Evolutionary conservation across 345 rosid species (phyloP).

Genomic region (Boechera stricta): DNA sequence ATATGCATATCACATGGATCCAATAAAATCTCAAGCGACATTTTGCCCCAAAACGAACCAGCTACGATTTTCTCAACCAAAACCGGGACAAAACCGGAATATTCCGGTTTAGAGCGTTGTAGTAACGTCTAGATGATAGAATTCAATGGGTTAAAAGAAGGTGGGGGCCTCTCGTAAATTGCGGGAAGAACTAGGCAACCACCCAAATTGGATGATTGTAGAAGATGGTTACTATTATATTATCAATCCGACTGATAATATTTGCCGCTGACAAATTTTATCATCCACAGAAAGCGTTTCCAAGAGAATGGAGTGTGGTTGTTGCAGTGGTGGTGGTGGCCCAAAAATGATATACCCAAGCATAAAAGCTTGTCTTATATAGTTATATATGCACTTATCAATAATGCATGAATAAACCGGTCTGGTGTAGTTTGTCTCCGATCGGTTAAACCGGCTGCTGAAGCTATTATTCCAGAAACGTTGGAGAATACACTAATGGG

Average conservation of each 20-base stretch:
- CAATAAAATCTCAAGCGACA: not conserved
- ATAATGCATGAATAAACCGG: slow-evolving; percentile 17
- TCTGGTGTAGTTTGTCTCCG: slow-evolving; percentile 1
- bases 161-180: slow-evolving; percentile 34
- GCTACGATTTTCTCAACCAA: not conserved
- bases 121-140: slow-evolving; percentile 32
- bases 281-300: slow-evolving; percentile 37
- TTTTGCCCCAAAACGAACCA: not conserved
- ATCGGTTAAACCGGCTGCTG: slow-evolving; percentile 1
- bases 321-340: slow-evolving; percentile 42
- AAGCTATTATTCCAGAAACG: not conserved
- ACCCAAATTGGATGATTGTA: slow-evolving; percentile 39
- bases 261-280: slow-evolving; percentile 22
- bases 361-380: slow-evolving; percentile 20
- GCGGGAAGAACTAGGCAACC: slow-evolving; percentile 24
- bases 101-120: slow-evolving; percentile 11
- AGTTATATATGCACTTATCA: not conserved
- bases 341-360: slow-evolving; percentile 18
- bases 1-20: not conserved
- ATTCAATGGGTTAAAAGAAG: slow-evolving; percentile 2
- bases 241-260: slow-evolving; percentile 28
- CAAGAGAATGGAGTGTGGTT: slow-evolving; percentile 28
- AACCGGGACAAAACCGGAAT: slow-evolving; percentile 5
- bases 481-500: not conserved
- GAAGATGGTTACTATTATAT: slow-evolving; percentile 29